phyloP scores from a whole-genome alignment of 2,329 filamentous ascomycete species.

The Xylariaceae sp. region DNA sequence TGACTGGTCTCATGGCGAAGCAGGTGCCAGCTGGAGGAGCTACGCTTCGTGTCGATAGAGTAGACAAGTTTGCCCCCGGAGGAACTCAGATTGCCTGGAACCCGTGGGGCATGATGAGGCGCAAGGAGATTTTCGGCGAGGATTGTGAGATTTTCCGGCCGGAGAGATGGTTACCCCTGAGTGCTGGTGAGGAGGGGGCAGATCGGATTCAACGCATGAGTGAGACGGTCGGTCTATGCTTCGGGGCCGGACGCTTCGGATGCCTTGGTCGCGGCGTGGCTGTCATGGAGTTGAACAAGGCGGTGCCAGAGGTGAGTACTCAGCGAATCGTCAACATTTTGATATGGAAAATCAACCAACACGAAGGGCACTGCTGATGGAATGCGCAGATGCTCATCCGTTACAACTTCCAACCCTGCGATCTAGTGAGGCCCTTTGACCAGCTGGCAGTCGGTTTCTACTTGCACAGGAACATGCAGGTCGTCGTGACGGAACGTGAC shows the following conservation, averaged over 20 bases:
- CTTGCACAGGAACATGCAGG: background rate
- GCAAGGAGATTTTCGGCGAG: background rate
- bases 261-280: background rate
- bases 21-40: background rate
- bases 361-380: no score
- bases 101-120: background rate
- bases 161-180: background rate
- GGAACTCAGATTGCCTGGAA: background rate
- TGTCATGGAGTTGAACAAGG: slow-evolving; percentile 1
- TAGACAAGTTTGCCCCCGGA: background rate
- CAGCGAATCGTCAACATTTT: background rate
- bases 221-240: background rate
- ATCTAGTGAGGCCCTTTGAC: background rate
- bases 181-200: background rate
- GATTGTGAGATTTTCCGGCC: background rate
- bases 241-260: background rate
- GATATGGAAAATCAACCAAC: background rate
- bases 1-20: background rate
- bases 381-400: background rate
- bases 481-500: background rate
- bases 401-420: background rate
- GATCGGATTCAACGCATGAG: background rate
- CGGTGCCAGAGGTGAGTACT: background rate
- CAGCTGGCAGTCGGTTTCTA: background rate
- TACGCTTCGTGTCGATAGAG: background rate